These are phyloP conservation scores for Fusarium sp. DNA, from an alignment of 2,329 filamentous ascomycete genomes.

Conservation along the genomic window DNA sequence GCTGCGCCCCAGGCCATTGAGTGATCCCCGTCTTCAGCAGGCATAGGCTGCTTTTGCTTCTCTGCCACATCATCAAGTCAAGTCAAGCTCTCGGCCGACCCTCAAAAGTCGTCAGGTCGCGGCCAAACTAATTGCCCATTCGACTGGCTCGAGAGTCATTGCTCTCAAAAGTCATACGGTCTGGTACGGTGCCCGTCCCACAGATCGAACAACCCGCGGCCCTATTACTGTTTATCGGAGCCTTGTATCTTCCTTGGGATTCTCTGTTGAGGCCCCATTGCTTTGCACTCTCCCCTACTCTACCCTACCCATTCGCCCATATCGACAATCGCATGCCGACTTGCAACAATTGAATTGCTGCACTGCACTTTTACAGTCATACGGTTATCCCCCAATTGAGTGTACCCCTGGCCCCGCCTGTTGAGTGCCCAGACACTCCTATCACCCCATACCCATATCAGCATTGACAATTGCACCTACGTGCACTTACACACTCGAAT, in stretches of 20 bases:
- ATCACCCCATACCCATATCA: constrained; percentile 35
- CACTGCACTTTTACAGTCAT: constrained; percentile 32
- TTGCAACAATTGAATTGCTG: constrained; percentile 32
- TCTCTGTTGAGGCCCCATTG: constrained; percentile 32
- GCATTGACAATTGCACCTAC: constrained; percentile 24
- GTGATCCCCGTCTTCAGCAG: constrained; percentile 25
- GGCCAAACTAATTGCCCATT: constrained; percentile 27
- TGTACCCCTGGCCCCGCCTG: constrained; percentile 25
- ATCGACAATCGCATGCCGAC: constrained; percentile 30
- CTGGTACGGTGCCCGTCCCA: constrained; percentile 41
- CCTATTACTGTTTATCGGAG: constrained; percentile 17
- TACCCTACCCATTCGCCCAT: constrained; percentile 34
- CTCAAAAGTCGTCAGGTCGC: constrained; percentile 39
- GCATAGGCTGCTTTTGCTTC: too few relatives aligned
- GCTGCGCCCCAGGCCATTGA: constrained; percentile 24
- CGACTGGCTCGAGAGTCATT: constrained; percentile 34
- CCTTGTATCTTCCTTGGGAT: constrained; percentile 20
- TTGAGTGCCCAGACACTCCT: constrained; percentile 30
- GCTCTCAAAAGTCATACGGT: constrained; percentile 41
- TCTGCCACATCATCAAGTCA: constrained; percentile 37
- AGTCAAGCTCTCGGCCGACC: constrained; percentile 22
- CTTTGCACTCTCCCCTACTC: constrained; percentile 14
- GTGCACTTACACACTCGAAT: constrained; percentile 27
- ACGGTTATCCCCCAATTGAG: constrained; percentile 39
- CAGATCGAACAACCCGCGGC: constrained; percentile 31